Evolutionary conservation across 805 yeast genomes (phyloP), one percentile per base, ranked within the genome.

Genomic region (Candida nonsorbophila): DNA sequence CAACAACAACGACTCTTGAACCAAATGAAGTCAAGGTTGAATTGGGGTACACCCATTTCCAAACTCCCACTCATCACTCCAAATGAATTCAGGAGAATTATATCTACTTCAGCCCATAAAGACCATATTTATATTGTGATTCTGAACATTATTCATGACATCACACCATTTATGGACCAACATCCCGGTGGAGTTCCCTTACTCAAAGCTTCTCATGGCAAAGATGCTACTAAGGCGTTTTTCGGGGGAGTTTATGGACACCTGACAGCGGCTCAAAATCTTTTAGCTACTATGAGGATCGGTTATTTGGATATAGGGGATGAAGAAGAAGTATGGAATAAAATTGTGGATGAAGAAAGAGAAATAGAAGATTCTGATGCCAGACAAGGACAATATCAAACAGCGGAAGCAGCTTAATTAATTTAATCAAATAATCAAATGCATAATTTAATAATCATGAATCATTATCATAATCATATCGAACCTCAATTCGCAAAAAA

Each of bases 11-110:
- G 77, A 55, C 62, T 79, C 37, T 67, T 88, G 15, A 94, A 88
- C 55, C 65, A 75, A 37, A 77, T 84, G 61, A 69, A 92, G 40
- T 67, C 85, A 8, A 77, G 78, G 40, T 68, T 88, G 36, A 83
- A 84, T 60, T 88, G 97, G 97, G 97, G 97, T 13, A 83, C 88
- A 2, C 94, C 96, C 3, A 80, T 90, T 30, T 90, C 87, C 40
- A 80, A 79, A 52, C 65, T 88, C 10, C 97, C 97, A 0, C 71
- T 79, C 27, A 62, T 71, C 29, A 49, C 73, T 1, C 68, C 76
- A 2, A 53, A 47, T 25, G 72, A 70, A 29, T 71, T 72, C 36
- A 55, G 60, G 25, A 45, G 51, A 28, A 47, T 73, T 10, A 56
- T 69, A 9, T 38, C 45, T 7, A 49, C 60, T 1, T 49, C 62